Evolutionary conservation across 495 filamentous ascomycete species (phyloP).

Genomic region (Neohortaea acidophila): DNA sequence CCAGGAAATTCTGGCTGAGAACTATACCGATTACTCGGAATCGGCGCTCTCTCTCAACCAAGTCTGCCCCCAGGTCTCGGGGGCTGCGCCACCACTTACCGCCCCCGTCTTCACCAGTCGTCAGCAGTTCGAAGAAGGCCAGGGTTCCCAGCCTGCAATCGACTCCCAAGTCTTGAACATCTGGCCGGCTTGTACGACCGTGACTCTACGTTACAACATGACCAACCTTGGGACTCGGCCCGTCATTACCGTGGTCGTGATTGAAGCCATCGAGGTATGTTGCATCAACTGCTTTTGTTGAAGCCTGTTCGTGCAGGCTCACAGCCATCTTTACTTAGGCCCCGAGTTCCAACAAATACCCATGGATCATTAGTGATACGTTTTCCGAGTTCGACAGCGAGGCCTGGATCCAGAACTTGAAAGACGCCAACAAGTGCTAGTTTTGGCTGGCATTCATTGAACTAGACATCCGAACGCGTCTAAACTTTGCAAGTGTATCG

Average conservation of each 20-base stretch:
- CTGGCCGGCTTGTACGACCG: constrained; percentile 13
- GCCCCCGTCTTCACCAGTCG: constrained; percentile 10
- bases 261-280: constrained; percentile 4
- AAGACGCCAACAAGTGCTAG: constrained; percentile 9
- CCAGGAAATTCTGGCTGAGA: background rate
- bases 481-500: too few relatives aligned
- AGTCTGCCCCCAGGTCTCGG: constrained; percentile 12
- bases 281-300: too few relatives aligned
- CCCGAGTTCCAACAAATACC: constrained; percentile 7
- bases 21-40: constrained; percentile 15
- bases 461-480: too few relatives aligned
- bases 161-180: constrained; percentile 15
- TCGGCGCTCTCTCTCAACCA: constrained; percentile 14
- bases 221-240: constrained; percentile 12
- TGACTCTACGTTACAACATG: constrained; percentile 16
- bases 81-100: constrained; percentile 8
- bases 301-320: too few relatives aligned
- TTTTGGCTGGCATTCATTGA: too few relatives aligned
- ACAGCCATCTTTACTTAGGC: too few relatives aligned
- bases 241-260: constrained; percentile 9
- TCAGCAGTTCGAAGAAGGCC: constrained; percentile 7
- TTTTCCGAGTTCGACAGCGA: constrained; percentile 15
- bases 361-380: constrained; percentile 8
- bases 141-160: constrained; percentile 12
- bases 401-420: constrained; percentile 11